Evolutionary conservation across 768 basidiomycete genomes (phyloP).

Genomic region (Boletus rubescentipes): DNA sequence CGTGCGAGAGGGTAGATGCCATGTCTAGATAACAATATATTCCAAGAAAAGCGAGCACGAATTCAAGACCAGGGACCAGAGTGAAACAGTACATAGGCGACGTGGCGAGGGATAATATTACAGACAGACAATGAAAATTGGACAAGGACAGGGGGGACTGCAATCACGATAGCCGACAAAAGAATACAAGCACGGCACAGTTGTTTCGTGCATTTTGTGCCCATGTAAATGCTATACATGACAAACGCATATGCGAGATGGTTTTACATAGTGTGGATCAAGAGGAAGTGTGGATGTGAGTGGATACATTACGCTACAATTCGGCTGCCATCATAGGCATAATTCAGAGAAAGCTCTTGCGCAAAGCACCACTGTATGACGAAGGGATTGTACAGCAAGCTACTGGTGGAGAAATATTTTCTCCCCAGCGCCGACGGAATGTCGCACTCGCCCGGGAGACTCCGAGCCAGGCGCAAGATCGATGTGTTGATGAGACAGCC

Average conservation of each 20-base stretch:
- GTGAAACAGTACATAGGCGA: neutral
- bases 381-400: constrained; percentile 55
- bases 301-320: constrained; percentile 18
- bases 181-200: neutral
- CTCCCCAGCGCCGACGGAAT: neutral
- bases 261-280: neutral
- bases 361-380: constrained; percentile 72
- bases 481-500: neutral
- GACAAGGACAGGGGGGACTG: too few relatives aligned
- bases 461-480: constrained; percentile 21
- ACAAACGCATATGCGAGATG: neutral
- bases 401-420: constrained; percentile 15
- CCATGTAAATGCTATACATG: neutral
- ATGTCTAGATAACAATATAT: neutral
- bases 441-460: constrained; percentile 7
- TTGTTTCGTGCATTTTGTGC: neutral
- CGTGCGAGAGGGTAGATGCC: neutral
- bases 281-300: neutral
- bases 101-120: too few relatives aligned
- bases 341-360: constrained; percentile 35
- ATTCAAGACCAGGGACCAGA: neutral
- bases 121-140: neutral
- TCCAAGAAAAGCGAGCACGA: neutral
- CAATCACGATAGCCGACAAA: neutral
- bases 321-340: constrained; percentile 8